These are phyloP conservation scores for Volvox africanus DNA, from an alignment of 139 green algal species.

Conservation along the genomic window DNA sequence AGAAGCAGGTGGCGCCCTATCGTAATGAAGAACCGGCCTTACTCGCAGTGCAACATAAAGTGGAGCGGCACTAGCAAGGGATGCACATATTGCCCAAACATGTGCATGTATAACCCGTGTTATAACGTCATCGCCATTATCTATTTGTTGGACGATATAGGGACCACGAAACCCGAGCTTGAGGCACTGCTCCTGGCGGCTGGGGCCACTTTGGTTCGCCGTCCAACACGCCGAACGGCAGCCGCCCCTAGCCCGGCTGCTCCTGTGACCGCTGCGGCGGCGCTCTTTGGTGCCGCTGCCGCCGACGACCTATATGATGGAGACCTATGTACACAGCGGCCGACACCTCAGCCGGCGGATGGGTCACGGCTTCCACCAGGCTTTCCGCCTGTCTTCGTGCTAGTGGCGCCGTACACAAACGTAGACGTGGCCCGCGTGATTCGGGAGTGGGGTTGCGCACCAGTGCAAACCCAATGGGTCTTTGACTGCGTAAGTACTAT, in stretches of 20 bases:
- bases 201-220: background rate
- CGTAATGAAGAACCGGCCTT: too few species aligned
- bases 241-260: background rate
- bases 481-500: slow-evolving; percentile 26
- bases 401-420: background rate
- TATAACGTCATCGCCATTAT: too few species aligned
- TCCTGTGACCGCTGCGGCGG: background rate
- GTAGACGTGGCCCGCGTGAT: background rate
- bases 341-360: background rate
- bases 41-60: too few species aligned
- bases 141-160: too few species aligned
- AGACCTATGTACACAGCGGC: background rate
- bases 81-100: too few species aligned
- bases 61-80: too few species aligned
- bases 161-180: background rate
- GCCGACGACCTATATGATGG: background rate
- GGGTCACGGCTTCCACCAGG: too few species aligned
- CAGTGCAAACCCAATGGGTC: background rate
- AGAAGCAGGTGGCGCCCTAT: too few species aligned
- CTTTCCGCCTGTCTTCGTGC: background rate
- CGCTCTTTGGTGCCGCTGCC: slow-evolving; percentile 10
- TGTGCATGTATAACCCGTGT: too few species aligned
- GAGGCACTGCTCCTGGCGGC: slow-evolving; percentile 4
- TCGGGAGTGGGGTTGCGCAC: background rate
- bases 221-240: background rate